Evolutionary conservation across 2,329 filamentous ascomycete species (phyloP).

Genomic region (Fonsecaea monophora): DNA sequence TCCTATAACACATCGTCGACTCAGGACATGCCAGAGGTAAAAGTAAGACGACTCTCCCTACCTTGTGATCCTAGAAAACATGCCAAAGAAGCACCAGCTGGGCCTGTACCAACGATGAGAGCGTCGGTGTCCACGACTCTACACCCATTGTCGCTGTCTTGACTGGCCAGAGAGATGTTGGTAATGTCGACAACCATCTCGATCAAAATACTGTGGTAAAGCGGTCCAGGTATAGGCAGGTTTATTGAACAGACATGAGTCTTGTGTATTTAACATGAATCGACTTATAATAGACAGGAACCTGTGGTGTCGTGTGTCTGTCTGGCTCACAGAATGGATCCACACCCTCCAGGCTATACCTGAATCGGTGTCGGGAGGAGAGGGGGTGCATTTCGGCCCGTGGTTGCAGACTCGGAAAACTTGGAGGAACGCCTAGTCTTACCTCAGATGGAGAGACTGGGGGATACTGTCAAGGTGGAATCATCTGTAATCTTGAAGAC

Average conservation of each 20-base stretch:
- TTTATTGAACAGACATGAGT: not conserved
- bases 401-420: not conserved
- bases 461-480: not conserved
- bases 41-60: constrained; percentile 35
- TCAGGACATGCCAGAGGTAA: not conserved
- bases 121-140: constrained; percentile 14
- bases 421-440: not conserved
- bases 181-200: not conserved
- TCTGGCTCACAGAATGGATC: not conserved
- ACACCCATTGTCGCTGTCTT: not conserved
- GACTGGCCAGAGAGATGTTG: not conserved
- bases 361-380: not conserved
- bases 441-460: not conserved
- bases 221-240: too few species aligned
- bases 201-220: not conserved
- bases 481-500: not conserved
- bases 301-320: not conserved
- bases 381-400: not conserved
- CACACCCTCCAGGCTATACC: not conserved
- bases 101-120: constrained; percentile 54
- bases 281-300: not conserved
- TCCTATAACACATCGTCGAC: not conserved
- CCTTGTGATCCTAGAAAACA: constrained; percentile 46
- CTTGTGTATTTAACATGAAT: not conserved
- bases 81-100: constrained; percentile 56